A percentile compares a stretch with the other conserved stretches of the same genome.
These are phyloP conservation scores for Paracamarosporium sp. DNA, from an alignment of 2,329 filamentous ascomycete genomes.

Conservation along the genomic window DNA sequence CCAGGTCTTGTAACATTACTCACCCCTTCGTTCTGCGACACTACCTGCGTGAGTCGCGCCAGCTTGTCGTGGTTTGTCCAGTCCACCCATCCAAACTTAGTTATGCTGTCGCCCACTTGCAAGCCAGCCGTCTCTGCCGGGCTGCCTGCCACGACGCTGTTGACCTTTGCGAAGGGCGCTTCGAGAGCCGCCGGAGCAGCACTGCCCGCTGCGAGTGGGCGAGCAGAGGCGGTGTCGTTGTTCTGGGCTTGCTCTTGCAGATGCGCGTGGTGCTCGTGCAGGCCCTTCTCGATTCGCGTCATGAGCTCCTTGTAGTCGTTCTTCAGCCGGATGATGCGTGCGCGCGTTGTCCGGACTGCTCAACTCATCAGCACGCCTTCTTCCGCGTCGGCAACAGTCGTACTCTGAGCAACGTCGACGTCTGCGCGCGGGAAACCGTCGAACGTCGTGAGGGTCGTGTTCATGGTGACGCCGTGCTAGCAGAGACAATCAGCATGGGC, in stretches of 20 bases:
- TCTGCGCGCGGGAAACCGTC: slow-evolving; percentile 94
- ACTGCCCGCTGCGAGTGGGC: slow-evolving; percentile 27
- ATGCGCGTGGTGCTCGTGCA: slow-evolving; percentile 90
- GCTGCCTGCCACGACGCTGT: slow-evolving; percentile 77
- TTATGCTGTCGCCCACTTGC: slow-evolving; percentile 79
- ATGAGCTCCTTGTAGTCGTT: slow-evolving; percentile 96
- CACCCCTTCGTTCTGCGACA: slow-evolving; percentile 89
- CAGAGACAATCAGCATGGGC: slow-evolving; percentile 23
- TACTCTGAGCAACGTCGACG: slow-evolving; percentile 94
- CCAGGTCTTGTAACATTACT: slow-evolving; percentile 47
- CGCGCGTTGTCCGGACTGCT: slow-evolving; percentile 87
- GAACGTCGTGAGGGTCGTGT: slow-evolving; percentile 81
- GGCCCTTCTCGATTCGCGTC: slow-evolving; percentile 77
- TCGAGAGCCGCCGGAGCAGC: slow-evolving; percentile 51
- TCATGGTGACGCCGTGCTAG: slow-evolving; percentile 95
- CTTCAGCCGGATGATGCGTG: slow-evolving; percentile 84
- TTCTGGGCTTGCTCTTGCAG: slow-evolving; percentile 55
- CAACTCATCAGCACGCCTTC: slow-evolving; percentile 19
- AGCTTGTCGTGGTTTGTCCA: slow-evolving; percentile 85
- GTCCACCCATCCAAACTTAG: slow-evolving; percentile 84
- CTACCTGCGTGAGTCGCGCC: slow-evolving; percentile 84
- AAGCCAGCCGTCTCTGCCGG: slow-evolving; percentile 86
- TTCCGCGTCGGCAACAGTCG: slow-evolving; percentile 24
- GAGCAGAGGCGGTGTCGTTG: slow-evolving; percentile 43
- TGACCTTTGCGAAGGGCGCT: slow-evolving; percentile 85